Base-by-base conservation (phyloP, 768 basidiomycete species). In the Udeniomyces megalosporus region DNA sequence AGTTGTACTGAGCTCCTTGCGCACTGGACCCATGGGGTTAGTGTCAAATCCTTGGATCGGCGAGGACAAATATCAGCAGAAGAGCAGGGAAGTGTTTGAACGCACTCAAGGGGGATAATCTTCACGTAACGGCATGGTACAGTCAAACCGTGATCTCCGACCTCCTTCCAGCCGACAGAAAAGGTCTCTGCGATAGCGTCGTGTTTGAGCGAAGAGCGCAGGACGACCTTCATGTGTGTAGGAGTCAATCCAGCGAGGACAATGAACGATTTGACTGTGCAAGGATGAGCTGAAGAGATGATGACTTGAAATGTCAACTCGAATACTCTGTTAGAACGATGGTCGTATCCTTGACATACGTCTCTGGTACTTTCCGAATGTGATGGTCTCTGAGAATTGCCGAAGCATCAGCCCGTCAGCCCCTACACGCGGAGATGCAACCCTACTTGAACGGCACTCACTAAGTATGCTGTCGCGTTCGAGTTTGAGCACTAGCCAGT, bases 401-500 rank as follows among this genome's bases (percentile, higher is more conserved):
- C 17, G 28, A 15, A 29, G 38, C 38, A 42, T 42, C 38, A 42
- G 38, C n/a, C n/a, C n/a, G n/a, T n/a, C n/a, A n/a, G n/a, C n/a
- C n/a, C n/a, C n/a, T n/a, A n/a, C n/a, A 8, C 49, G 22, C 10
- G 24, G 32, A 55, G 26, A 22, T 42, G 20, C 26, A 47, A 29
- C 38, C 38, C 44, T 22, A 2, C 4, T 1, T 28, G 38, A n/a
- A n/a, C n/a, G n/a, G n/a, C n/a, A 64, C 66, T 50, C 44, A 64
- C 65, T n/a, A 26, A 67, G 44, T 8, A 67, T 22, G 0, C 51
- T 42, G 15, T 60, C 44, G 22, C 50, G 60, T 17, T 48, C 47
- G 4, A 67, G 56, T 45, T 61, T 57, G 14, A 67, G 42, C 53
- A 63, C 7, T 15, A 67, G 22, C 67, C 67, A 68, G 35, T 49